Base-by-base conservation (phyloP, 345 rosid genomes). In the Nasturtium officinale region DNA sequence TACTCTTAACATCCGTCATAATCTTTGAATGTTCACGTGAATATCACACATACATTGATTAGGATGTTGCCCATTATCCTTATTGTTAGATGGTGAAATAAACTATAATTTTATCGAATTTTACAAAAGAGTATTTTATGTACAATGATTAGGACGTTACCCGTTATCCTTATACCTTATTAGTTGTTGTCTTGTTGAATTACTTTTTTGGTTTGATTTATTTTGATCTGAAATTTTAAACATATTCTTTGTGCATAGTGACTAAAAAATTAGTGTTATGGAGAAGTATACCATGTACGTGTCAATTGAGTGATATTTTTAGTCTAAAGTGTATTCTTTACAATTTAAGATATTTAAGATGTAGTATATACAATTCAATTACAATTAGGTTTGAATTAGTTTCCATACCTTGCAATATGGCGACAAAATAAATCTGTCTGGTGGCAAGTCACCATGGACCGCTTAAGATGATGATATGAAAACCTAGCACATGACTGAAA, bases 401-500 rank as follows among this genome's bases (percentile, higher is more conserved):
- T 66, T 48, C 26, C 5, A 47, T 25, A 65, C 28, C 17, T 56
- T 32, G 33, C 47, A 63, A 63, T 73, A 64, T 65, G 7, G 33
- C 26, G 17, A 73, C 55, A 46, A 73, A 54, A 17, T 9, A 47
- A 28, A 42, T 20, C 11, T 66, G 73, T 59, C 28, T 29, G 64
- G 64, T 61, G 32, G 16, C 53, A 68, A 75, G 46, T 29, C 50
- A 62, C n/a, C 40, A 76, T 55, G 79, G 57, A 76, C 70, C 65
- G 70, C 52, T 53, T 69, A 25, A 69, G 75, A 76, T 69, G 69
- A 43, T 61, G 59, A 43, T 61, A 76, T 46, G 70, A 46, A 69
- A 76, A 33, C 45, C 45, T 52, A 5, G 65, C 79, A 76, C 79
- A 53, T 76, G 74, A 76, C 6, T 53, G 58, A 62, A 76, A 45